These are phyloP conservation scores for Luffa acutangula DNA, from an alignment of 306 rosid genomes.

Conservation along the genomic window DNA sequence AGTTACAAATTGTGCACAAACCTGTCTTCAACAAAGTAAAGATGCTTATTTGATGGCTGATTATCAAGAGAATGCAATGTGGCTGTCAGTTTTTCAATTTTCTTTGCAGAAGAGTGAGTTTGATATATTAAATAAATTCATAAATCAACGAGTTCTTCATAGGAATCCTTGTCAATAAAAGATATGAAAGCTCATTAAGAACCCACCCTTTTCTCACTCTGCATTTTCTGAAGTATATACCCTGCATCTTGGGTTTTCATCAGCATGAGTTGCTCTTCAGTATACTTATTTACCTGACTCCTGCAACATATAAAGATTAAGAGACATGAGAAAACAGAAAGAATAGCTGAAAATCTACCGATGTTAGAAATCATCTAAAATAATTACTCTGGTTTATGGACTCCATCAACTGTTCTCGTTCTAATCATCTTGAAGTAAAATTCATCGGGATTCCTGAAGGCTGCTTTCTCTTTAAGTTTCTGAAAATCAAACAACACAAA, in stretches of 20 bases:
- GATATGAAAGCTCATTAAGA: not conserved
- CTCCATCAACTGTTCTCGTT: conserved; percentile 47
- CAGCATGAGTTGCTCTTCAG: conserved; percentile 55
- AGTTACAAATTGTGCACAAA: not conserved
- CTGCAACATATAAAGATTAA: conserved; percentile 15
- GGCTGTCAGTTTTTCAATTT: conserved; percentile 60
- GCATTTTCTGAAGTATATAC: conserved; percentile 62
- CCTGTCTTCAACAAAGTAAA: conserved; percentile 71
- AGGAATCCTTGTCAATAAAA: not conserved
- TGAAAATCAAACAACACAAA: conserved; percentile 15
- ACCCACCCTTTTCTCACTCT: conserved; percentile 66
- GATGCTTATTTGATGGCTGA: conserved; percentile 32
- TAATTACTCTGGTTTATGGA: conserved; percentile 46
- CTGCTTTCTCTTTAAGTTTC: conserved; percentile 74
- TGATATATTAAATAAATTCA: not conserved
- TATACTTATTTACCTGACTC: conserved; percentile 58
- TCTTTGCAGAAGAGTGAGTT: conserved; percentile 30
- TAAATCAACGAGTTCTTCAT: not conserved
- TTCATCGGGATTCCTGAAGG: conserved; percentile 62
- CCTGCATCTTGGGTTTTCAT: conserved; percentile 85
- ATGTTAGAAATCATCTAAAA: not conserved
- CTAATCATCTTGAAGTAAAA: conserved; percentile 70
- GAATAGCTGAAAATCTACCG: not conserved
- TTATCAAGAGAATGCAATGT: conserved; percentile 46
- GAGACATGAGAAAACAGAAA: conserved; percentile 1